A percentile compares a stretch with the other conserved stretches of the same genome.
Evolutionary conservation across 106 monocot species (phyloP).

Genomic region (Alisma plantagoaquatica): DNA sequence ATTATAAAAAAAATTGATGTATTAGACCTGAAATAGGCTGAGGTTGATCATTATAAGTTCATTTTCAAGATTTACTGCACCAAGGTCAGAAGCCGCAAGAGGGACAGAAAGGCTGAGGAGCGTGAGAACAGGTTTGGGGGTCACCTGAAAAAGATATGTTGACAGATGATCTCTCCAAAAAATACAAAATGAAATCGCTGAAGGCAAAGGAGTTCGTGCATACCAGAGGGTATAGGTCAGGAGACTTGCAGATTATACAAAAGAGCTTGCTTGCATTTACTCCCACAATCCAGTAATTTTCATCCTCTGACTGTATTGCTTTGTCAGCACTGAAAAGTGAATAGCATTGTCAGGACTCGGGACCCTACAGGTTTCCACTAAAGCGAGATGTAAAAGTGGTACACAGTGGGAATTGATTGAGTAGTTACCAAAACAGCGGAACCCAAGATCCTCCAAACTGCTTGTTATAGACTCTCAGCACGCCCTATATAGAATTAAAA

Average conservation of each 20-base stretch:
- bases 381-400: neutral
- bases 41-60: conserved; percentile 71
- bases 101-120: conserved; percentile 65
- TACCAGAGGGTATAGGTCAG: conserved; percentile 71
- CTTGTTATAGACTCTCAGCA: conserved; percentile 51
- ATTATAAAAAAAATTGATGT: neutral
- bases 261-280: conserved; percentile 71
- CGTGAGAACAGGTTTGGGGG: conserved; percentile 83
- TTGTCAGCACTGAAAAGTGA: conserved; percentile 45
- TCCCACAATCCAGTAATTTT: conserved; percentile 87
- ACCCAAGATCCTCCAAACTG: conserved; percentile 86
- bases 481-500: conserved; percentile 40
- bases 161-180: neutral
- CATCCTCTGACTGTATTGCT: conserved; percentile 75
- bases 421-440: conserved; percentile 79
- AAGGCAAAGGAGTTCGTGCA: too few species aligned
- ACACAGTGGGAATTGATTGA: too few species aligned
- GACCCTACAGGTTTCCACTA: neutral
- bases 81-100: conserved; percentile 86
- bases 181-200: neutral
- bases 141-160: conserved; percentile 37
- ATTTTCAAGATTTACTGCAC: conserved; percentile 74
- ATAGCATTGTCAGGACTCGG: neutral
- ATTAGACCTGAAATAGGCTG: conserved; percentile 58
- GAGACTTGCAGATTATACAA: conserved; percentile 76